Evolutionary conservation across 257 asterid species (phyloP).

Genomic region (Nicotiana sylvestris): DNA sequence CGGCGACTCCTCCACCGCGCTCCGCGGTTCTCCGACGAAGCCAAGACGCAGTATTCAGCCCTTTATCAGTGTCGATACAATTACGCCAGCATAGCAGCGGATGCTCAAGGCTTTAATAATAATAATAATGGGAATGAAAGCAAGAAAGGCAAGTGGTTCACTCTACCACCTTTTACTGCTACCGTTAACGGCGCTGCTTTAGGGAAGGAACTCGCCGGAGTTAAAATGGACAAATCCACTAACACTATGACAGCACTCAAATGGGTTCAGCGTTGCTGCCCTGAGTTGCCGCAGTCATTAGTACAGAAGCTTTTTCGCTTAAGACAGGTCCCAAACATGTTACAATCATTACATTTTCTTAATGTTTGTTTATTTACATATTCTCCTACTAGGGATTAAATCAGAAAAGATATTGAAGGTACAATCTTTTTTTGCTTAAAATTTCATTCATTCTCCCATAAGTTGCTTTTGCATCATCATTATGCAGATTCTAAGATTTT

Average conservation of each 20-base stretch:
- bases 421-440: no score
- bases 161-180: conserved; percentile 60
- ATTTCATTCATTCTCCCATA: no score
- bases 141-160: conserved; percentile 40
- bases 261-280: conserved; percentile 81
- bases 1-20: conserved; percentile 38
- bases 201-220: conserved; percentile 45
- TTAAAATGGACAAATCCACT: not conserved
- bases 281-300: conserved; percentile 75
- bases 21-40: conserved; percentile 21
- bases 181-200: conserved; percentile 46
- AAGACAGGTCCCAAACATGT: conserved; percentile 49
- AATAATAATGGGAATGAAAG: conserved; percentile 12
- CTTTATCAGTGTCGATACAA: conserved; percentile 12
- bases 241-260: conserved; percentile 57
- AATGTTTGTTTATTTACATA: not conserved
- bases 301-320: conserved; percentile 88
- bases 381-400: not conserved
- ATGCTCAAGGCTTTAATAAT: conserved; percentile 17
- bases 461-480: no score
- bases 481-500: no score
- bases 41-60: not conserved
- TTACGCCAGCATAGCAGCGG: conserved; percentile 28
- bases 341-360: not conserved
- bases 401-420: not conserved